A percentile compares a stretch with the other conserved stretches of the same genome.
These are phyloP conservation scores for Sodiomyces alkalinus DNA, from an alignment of 2,329 filamentous ascomycete species.

Conservation along the genomic window DNA sequence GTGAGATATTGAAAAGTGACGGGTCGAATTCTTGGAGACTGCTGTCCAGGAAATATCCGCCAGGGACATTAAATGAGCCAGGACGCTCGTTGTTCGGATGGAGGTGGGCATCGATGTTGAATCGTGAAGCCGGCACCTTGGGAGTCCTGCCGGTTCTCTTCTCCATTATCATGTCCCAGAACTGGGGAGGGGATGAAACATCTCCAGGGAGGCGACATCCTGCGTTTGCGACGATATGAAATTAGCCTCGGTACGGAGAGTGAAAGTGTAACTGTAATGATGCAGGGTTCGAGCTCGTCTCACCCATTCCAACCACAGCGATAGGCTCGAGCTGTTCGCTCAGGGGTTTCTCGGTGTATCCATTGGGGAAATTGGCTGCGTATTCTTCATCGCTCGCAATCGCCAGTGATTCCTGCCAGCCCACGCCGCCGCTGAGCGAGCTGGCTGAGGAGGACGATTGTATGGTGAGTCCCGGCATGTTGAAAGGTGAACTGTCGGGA, in stretches of 20 bases:
- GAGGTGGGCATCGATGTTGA: constrained; percentile 11
- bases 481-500: too few species aligned
- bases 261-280: background rate
- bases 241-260: too few species aligned
- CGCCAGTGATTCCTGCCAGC: too few species aligned
- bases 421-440: too few species aligned
- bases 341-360: too few species aligned
- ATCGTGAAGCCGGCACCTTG: constrained; percentile 10
- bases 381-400: too few species aligned
- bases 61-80: constrained; percentile 8
- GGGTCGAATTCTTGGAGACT: constrained; percentile 18
- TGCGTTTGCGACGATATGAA: too few species aligned
- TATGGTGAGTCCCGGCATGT: too few species aligned
- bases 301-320: constrained; percentile 19
- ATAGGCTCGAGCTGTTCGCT: too few species aligned
- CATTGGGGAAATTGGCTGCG: too few species aligned
- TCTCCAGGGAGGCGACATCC: constrained; percentile 22
- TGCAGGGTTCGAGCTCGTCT: background rate
- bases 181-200: constrained; percentile 14
- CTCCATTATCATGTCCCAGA: constrained; percentile 17
- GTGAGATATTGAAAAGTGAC: constrained; percentile 23
- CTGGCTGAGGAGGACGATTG: too few species aligned
- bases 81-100: constrained; percentile 8
- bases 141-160: background rate
- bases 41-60: constrained; percentile 14